A percentile compares a stretch with the other conserved stretches of the same genome.
phyloP scores from a whole-genome alignment of 2,329 filamentous ascomycete species.

The Drechslerella dactyloides region DNA sequence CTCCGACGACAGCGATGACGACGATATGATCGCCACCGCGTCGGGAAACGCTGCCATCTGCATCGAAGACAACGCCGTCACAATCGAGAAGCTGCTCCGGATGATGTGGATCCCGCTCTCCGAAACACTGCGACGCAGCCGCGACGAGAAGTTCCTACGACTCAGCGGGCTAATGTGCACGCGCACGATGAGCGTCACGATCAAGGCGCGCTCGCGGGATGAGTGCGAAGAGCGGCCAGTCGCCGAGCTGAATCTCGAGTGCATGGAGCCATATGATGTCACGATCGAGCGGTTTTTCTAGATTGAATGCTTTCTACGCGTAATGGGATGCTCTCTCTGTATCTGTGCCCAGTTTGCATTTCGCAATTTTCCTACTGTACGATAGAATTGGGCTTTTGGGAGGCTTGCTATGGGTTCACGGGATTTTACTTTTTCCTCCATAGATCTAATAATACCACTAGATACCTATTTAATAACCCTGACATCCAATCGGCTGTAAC shows the following conservation, averaged over 20 bases:
- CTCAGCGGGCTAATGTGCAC: slow-evolving; percentile 35
- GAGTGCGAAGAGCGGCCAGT: slow-evolving; percentile 24
- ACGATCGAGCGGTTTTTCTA: slow-evolving; percentile 20
- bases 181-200: slow-evolving; percentile 34
- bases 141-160: slow-evolving; percentile 39
- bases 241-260: slow-evolving; percentile 40
- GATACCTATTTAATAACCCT: no score
- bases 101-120: slow-evolving; percentile 51
- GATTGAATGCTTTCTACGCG: no score
- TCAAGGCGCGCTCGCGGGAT: slow-evolving; percentile 20
- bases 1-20: slow-evolving; percentile 13
- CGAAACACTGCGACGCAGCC: slow-evolving; percentile 31
- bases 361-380: neutral
- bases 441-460: no score
- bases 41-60: slow-evolving; percentile 9
- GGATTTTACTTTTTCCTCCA: no score
- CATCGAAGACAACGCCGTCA: slow-evolving; percentile 35
- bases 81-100: slow-evolving; percentile 36
- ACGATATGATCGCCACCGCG: slow-evolving; percentile 9
- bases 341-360: no score
- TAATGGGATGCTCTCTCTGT: no score
- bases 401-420: no score
- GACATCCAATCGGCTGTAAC: no score
- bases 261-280: slow-evolving; percentile 44
- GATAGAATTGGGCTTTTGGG: no score